These are phyloP conservation scores for Diatrype stigma DNA, from an alignment of 2,329 filamentous ascomycete genomes.

Conservation along the genomic window DNA sequence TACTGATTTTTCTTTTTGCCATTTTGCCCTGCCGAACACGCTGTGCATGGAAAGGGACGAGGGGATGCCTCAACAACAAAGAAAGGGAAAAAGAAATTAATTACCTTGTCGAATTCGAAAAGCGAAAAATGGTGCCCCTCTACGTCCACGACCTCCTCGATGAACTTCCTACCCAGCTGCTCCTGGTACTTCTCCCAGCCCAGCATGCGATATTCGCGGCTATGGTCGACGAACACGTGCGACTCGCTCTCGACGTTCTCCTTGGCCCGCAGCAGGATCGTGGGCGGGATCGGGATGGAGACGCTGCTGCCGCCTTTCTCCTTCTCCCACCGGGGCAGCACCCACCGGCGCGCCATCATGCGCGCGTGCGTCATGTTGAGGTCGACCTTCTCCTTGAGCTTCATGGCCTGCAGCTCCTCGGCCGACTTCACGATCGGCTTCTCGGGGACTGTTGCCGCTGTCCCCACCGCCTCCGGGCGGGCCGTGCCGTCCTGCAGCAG, in stretches of 20 bases:
- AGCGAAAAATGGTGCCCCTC: conserved; percentile 47
- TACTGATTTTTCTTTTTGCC: not conserved
- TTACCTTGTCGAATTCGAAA: conserved; percentile 24
- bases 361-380: conserved; percentile 30
- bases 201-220: conserved; percentile 36
- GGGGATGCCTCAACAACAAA: conserved; percentile 7
- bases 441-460: conserved; percentile 12
- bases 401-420: conserved; percentile 25
- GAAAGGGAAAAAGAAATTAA: too few relatives aligned
- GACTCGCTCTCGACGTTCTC: not conserved
- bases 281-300: conserved; percentile 31
- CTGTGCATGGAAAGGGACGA: not conserved
- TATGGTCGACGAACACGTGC: conserved; percentile 38
- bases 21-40: not conserved
- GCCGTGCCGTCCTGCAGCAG: conserved; percentile 10
- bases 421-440: conserved; percentile 22
- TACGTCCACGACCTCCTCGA: conserved; percentile 42
- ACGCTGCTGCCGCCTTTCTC: conserved; percentile 5
- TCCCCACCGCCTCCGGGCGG: too few relatives aligned
- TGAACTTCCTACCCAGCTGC: conserved; percentile 33
- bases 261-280: conserved; percentile 42
- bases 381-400: conserved; percentile 25
- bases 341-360: conserved; percentile 25
- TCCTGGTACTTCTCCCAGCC: conserved; percentile 45
- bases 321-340: conserved; percentile 19